Percentiles rank a stretch among this genome's conserved stretches.
Evolutionary conservation across 352 stramenopile species (phyloP).

Genomic region (Globisporangium sylvaticum): DNA sequence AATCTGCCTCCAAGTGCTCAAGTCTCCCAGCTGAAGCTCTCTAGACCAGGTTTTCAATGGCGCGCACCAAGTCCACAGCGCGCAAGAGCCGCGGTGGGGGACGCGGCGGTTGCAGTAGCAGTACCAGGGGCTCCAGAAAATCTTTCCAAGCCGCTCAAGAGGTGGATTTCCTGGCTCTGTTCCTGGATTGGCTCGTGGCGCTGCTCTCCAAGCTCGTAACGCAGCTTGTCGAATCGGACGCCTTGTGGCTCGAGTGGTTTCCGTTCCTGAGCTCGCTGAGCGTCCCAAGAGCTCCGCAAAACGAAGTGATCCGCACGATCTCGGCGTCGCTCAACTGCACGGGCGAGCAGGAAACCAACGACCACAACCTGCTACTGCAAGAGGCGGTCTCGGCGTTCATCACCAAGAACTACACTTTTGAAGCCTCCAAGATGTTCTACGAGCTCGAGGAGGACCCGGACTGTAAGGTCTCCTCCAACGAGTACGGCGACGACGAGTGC

Average conservation of each 20-base stretch:
- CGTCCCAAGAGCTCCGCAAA: background rate
- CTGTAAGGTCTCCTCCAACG: background rate
- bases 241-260: background rate
- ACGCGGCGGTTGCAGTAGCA: background rate
- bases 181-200: background rate
- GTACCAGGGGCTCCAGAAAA: background rate
- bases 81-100: background rate
- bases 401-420: background rate
- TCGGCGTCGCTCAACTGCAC: background rate
- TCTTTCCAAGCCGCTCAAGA: background rate
- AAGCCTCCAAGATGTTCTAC: conserved; percentile 4
- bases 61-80: conserved; percentile 1
- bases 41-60: background rate
- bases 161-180: background rate
- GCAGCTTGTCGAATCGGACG: background rate
- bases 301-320: conserved; percentile 5
- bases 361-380: conserved; percentile 13
- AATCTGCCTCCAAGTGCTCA: background rate
- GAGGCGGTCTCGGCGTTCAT: conserved; percentile 11
- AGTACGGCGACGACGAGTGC: background rate
- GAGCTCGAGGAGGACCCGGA: conserved; percentile 4
- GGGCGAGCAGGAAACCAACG: conserved; percentile 5
- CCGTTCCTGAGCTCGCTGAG: background rate
- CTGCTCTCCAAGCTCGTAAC: background rate
- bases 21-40: background rate